Base-by-base conservation (phyloP, 2,329 filamentous ascomycete genomes). In the Fusarium anguioides region DNA sequence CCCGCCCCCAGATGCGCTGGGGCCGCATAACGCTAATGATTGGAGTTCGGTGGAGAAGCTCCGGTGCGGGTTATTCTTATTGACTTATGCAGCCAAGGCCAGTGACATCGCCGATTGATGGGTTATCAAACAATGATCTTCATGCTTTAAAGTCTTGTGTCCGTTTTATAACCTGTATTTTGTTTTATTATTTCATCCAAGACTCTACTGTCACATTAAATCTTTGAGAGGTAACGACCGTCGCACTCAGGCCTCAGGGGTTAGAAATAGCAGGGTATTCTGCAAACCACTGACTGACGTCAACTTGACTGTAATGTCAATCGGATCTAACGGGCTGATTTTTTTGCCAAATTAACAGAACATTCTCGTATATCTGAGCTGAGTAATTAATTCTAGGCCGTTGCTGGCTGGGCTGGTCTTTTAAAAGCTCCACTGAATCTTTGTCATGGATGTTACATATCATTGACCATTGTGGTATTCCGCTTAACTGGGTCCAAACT, bases 1-100 rank as follows among this genome's bases (percentile, higher is more conserved):
- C 50, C 52, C 60, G 58, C 48, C 56, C 63, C 69, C 53, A 44
- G 59, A 52, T 40, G 31, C 55, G 37, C 64, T n/a, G 49, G 68
- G 52, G 66, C 45, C 33, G 44, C 39, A 52, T 58, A 47, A 65
- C 50, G 45, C 41, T 20, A 17, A 26, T 68, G 64, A 67, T 69
- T 72, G 66, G 60, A 48, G 36, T 44, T 31, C 70, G 68, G 70
- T 52, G 50, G 57, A 60, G 58, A 65, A 59, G 70, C 60, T 71
- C 64, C 70, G 65, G 64, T 18, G 23, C 14, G 24, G 21, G 23
- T 26, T n/a, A n/a, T 60, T 36, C 18, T 14, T 21, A 39, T 3
- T 36, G 35, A 18, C n/a, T 21, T 35, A 45, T 63, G 23, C 46
- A 47, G 45, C 52, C 52, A 69, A 63, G 61, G 8, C 48, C 27